Evolutionary conservation across 106 monocot species (phyloP).

Genomic region (Acorus gramineus): DNA sequence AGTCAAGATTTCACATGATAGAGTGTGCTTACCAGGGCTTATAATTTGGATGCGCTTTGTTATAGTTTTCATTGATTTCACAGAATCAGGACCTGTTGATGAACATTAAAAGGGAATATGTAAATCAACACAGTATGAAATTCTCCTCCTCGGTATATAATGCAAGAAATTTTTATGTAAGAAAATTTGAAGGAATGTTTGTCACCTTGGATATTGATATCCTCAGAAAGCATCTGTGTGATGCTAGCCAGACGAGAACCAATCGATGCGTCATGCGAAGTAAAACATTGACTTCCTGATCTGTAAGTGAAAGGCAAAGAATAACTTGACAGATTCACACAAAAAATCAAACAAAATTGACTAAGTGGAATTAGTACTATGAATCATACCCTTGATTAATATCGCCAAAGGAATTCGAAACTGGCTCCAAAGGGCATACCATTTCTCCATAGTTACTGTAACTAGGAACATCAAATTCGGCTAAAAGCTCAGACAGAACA

Average conservation of each 20-base stretch:
- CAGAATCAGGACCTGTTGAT: constrained; percentile 17
- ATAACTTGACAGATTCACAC: too few species aligned
- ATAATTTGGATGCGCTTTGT: constrained; percentile 14
- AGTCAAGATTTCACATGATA: too few species aligned
- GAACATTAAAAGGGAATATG: too few species aligned
- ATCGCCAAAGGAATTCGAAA: constrained; percentile 5
- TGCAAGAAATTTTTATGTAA: neutral
- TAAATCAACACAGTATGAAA: neutral
- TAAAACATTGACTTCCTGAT: too few species aligned
- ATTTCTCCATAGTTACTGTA: constrained; percentile 2
- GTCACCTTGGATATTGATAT: too few species aligned
- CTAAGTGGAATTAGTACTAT: too few species aligned
- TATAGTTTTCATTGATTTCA: constrained; percentile 15
- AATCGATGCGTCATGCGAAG: too few species aligned
- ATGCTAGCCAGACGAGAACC: too few species aligned
- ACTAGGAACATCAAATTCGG: constrained; percentile 44
- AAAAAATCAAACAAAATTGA: too few species aligned
- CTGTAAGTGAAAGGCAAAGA: too few species aligned
- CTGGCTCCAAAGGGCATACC: constrained; percentile 9
- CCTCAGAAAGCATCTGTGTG: too few species aligned
- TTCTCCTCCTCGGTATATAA: neutral
- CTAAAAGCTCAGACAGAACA: constrained; percentile 50
- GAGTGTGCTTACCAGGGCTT: constrained; percentile 17
- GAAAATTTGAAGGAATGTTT: too few species aligned
- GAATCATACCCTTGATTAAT: constrained; percentile 24